Evolutionary conservation across 805 yeast species (phyloP).

Genomic region (Pichia occidentalis): DNA sequence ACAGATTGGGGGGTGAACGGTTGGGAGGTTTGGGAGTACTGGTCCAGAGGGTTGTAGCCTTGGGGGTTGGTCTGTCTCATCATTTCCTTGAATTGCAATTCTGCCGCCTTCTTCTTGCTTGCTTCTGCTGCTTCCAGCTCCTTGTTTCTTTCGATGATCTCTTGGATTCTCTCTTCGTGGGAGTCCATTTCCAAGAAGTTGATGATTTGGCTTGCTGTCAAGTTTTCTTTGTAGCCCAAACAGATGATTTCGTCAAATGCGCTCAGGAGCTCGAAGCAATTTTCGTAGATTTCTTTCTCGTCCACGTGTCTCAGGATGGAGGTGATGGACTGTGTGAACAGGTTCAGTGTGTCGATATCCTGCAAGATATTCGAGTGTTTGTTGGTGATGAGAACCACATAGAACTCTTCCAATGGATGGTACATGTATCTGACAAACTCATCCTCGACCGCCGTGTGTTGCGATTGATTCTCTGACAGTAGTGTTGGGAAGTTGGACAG

Average conservation of each 20-base stretch:
- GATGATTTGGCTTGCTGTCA: constrained; percentile 73
- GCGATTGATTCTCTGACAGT: constrained; percentile 59
- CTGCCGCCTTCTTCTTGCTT: constrained; percentile 91
- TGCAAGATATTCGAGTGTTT: constrained; percentile 86
- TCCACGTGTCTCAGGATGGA: constrained; percentile 64
- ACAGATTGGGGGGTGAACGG: too few species aligned
- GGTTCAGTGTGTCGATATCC: constrained; percentile 86
- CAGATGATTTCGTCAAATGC: constrained; percentile 93
- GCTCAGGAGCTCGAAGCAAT: constrained; percentile 81
- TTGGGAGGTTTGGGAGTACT: constrained; percentile 6
- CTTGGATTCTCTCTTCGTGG: constrained; percentile 97
- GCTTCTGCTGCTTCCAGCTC: constrained; percentile 96
- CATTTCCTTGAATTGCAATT: constrained; percentile 73
- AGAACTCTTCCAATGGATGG: constrained; percentile 92
- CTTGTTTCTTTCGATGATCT: constrained; percentile 92
- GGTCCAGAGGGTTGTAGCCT: constrained; percentile 5
- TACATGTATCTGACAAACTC: constrained; percentile 88
- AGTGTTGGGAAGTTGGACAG: constrained; percentile 81
- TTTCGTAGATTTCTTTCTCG: constrained; percentile 74
- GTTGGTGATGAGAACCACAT: constrained; percentile 85
- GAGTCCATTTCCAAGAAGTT: constrained; percentile 96
- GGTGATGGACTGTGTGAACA: constrained; percentile 77
- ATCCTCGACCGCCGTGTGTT: constrained; percentile 92
- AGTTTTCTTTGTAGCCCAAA: constrained; percentile 84
- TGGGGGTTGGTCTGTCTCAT: constrained; percentile 40